These are phyloP conservation scores for Medicago ruthenica DNA, from an alignment of 306 rosid genomes.

Conservation along the genomic window DNA sequence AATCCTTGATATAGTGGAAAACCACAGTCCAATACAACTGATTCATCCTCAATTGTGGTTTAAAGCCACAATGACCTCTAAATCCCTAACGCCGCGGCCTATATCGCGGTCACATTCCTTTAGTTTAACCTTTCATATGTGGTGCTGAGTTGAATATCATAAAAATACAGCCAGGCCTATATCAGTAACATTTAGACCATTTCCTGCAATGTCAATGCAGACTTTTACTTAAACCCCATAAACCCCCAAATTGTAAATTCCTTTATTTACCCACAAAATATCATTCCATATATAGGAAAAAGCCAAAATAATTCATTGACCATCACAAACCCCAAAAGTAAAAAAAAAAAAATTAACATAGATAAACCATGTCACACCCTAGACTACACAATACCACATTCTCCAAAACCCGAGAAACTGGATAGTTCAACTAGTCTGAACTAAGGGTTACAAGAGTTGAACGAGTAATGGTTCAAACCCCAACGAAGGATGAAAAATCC, in stretches of 20 bases:
- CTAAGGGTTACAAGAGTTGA: too few relatives aligned
- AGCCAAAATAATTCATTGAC: background rate
- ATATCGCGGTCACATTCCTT: background rate
- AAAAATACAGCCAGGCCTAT: background rate
- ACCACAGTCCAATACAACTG: background rate
- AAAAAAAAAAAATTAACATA: background rate
- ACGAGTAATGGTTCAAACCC: too few relatives aligned
- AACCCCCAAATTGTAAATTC: constrained; percentile 8
- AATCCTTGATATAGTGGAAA: background rate
- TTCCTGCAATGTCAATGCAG: background rate
- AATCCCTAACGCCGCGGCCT: background rate
- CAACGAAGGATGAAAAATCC: too few relatives aligned
- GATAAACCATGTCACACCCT: too few relatives aligned
- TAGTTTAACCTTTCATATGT: background rate
- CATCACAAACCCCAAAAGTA: background rate
- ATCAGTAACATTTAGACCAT: constrained; percentile 5
- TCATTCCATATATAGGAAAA: constrained; percentile 16
- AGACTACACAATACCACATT: background rate
- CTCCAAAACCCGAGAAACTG: background rate
- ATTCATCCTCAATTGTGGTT: background rate
- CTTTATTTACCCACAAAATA: constrained; percentile 18
- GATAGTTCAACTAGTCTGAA: too few relatives aligned
- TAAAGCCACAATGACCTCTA: background rate
- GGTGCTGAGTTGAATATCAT: background rate
- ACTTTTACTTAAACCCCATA: background rate